phyloP scores from a whole-genome alignment of 805 yeast genomes.

The Barnettozyma vustinii region DNA sequence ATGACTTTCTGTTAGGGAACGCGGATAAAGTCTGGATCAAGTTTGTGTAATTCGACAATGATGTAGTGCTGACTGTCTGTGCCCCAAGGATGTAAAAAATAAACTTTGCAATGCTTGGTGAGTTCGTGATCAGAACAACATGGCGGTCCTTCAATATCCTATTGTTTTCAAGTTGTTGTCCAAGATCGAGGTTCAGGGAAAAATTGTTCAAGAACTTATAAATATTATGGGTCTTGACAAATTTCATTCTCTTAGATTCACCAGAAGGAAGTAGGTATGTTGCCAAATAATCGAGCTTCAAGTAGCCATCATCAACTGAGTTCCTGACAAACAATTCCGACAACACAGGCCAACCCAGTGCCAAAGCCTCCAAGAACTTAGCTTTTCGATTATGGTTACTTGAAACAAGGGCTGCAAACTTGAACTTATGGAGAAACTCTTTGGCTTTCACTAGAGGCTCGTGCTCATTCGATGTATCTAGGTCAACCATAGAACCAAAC shows the following conservation, averaged over 20 bases:
- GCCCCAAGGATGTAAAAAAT: slow-evolving; percentile 44
- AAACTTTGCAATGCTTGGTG: slow-evolving; percentile 32
- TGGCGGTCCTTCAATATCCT: slow-evolving; percentile 14
- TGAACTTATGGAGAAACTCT: slow-evolving; percentile 21
- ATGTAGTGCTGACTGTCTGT: slow-evolving; percentile 10
- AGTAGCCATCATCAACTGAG: slow-evolving; percentile 31
- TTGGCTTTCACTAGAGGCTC: slow-evolving; percentile 6
- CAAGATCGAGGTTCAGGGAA: slow-evolving; percentile 27
- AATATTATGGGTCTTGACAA: slow-evolving; percentile 45
- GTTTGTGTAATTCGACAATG: slow-evolving; percentile 6
- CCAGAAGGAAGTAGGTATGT: slow-evolving; percentile 72
- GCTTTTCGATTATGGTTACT: slow-evolving; percentile 55
- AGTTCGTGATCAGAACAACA: slow-evolving; percentile 18
- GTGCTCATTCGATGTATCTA: slow-evolving; percentile 5
- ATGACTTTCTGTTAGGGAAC: slow-evolving; percentile 10
- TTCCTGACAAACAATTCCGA: slow-evolving; percentile 53
- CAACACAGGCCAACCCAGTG: slow-evolving; percentile 83
- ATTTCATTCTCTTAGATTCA: slow-evolving; percentile 41
- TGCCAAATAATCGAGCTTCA: slow-evolving; percentile 34
- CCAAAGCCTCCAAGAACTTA: slow-evolving; percentile 71
- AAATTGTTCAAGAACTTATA: slow-evolving; percentile 37
- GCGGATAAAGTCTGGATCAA: background rate
- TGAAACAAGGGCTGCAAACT: slow-evolving; percentile 58
- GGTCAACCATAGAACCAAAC: slow-evolving; percentile 25
- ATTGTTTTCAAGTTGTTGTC: slow-evolving; percentile 40